These are phyloP conservation scores for Suhomyces kunorum DNA, from an alignment of 1,139 yeast genomes.

Conservation along the genomic window DNA sequence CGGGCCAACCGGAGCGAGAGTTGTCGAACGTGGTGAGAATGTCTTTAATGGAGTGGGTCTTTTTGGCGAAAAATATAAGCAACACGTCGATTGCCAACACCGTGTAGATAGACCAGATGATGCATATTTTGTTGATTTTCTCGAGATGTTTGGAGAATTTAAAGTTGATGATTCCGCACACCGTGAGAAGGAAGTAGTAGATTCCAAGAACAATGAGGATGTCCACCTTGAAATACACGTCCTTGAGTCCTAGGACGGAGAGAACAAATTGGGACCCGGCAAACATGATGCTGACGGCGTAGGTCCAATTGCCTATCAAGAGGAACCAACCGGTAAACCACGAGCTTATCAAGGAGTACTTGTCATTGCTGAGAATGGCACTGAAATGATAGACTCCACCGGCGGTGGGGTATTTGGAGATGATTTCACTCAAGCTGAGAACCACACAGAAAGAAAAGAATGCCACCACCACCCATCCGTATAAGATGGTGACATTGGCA, in stretches of 20 bases:
- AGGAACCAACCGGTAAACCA: slow-evolving; percentile 81
- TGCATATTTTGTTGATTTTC: slow-evolving; percentile 62
- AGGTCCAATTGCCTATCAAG: slow-evolving; percentile 74
- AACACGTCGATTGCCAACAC: slow-evolving; percentile 68
- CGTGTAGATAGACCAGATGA: slow-evolving; percentile 72
- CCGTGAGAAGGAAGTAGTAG: slow-evolving; percentile 54
- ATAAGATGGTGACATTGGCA: slow-evolving; percentile 67
- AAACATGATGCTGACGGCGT: slow-evolving; percentile 69
- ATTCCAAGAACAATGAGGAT: slow-evolving; percentile 55
- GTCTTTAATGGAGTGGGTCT: slow-evolving; percentile 58
- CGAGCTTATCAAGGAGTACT: slow-evolving; percentile 55
- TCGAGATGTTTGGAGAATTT: slow-evolving; percentile 62
- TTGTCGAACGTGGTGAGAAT: slow-evolving; percentile 72
- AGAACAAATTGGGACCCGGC: slow-evolving; percentile 74
- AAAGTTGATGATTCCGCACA: slow-evolving; percentile 64
- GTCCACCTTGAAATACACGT: slow-evolving; percentile 59
- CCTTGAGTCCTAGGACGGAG: slow-evolving; percentile 61
- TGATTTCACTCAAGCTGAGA: slow-evolving; percentile 67
- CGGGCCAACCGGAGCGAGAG: slow-evolving; percentile 72
- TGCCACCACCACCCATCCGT: slow-evolving; percentile 70
- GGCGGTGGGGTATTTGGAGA: slow-evolving; percentile 73
- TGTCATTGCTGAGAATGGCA: slow-evolving; percentile 62
- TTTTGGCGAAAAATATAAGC: slow-evolving; percentile 58
- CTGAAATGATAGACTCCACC: slow-evolving; percentile 77
- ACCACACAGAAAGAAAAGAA: slow-evolving; percentile 63